A percentile compares a stretch with the other conserved stretches of the same genome.
Conservation (phyloP, 2,329 filamentous ascomycete species). For the Diplocarpon rosae region DNA sequence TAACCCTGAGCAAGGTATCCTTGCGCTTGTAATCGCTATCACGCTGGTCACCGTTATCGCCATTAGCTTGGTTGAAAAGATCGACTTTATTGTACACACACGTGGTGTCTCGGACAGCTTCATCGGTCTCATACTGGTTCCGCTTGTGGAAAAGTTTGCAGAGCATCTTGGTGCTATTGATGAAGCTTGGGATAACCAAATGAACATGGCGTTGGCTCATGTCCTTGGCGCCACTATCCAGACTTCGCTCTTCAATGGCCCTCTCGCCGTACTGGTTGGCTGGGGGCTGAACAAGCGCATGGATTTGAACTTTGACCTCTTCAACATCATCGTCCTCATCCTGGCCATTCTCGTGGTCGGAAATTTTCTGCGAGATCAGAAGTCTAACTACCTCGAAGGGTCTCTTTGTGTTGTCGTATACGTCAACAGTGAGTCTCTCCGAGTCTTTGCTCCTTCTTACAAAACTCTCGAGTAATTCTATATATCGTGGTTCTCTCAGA, state of each 20-base stretch:
- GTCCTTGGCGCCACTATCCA: constrained; percentile 81
- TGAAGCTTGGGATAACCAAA: constrained; percentile 73
- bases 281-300: constrained; percentile 66
- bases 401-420: constrained; percentile 63
- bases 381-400: constrained; percentile 86
- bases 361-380: constrained; percentile 76
- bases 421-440: constrained; percentile 31
- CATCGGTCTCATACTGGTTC: constrained; percentile 64
- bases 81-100: constrained; percentile 46
- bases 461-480: too few relatives aligned
- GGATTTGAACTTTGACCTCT: constrained; percentile 76
- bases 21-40: constrained; percentile 54
- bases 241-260: constrained; percentile 79
- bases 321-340: constrained; percentile 73
- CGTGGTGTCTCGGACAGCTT: constrained; percentile 45
- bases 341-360: constrained; percentile 79
- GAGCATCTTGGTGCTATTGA: constrained; percentile 78
- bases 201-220: constrained; percentile 77
- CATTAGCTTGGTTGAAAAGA: constrained; percentile 62
- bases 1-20: constrained; percentile 23
- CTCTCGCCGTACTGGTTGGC: constrained; percentile 70
- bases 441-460: too few relatives aligned
- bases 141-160: constrained; percentile 75
- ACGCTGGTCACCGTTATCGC: constrained; percentile 63
- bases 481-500: too few relatives aligned